A percentile compares a stretch with the other conserved stretches of the same genome.
Conservation (phyloP, 2,329 filamentous ascomycete genomes). For the Myriosclerotinia duriaeana region DNA sequence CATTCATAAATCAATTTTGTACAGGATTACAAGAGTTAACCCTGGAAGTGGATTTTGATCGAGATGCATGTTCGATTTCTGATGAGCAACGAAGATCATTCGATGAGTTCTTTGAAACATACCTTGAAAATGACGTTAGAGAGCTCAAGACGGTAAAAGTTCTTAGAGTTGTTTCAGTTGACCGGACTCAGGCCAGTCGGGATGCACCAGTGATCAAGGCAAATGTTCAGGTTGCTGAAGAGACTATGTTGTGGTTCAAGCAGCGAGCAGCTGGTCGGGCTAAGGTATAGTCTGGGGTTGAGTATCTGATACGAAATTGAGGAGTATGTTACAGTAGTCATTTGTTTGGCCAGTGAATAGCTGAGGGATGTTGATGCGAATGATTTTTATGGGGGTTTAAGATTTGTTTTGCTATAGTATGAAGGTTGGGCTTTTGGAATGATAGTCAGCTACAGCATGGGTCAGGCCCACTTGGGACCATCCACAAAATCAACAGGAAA, state of each 20-base stretch:
- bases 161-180: not conserved
- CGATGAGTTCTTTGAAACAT: not conserved
- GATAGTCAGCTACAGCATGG: too few species aligned
- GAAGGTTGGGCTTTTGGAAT: too few species aligned
- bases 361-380: not conserved
- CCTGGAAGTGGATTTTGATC: not conserved
- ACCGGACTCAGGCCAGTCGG: too few species aligned
- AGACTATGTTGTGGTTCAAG: not conserved
- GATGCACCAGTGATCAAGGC: too few species aligned
- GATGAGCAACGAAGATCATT: too few species aligned
- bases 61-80: too few species aligned
- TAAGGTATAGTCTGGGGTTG: too few species aligned
- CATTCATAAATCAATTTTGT: not conserved
- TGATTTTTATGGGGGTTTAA: not conserved
- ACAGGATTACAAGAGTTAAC: not conserved
- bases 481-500: too few species aligned
- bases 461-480: too few species aligned
- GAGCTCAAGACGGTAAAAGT: not conserved
- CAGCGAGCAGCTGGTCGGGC: not conserved
- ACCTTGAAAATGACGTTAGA: not conserved
- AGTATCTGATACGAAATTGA: too few species aligned
- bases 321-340: too few species aligned
- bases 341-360: not conserved
- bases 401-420: not conserved
- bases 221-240: not conserved